Percentiles rank a stretch among this genome's conserved stretches.
Conservation (phyloP, 139 green algal species). For the Raphidocelis subcapitata region DNA sequence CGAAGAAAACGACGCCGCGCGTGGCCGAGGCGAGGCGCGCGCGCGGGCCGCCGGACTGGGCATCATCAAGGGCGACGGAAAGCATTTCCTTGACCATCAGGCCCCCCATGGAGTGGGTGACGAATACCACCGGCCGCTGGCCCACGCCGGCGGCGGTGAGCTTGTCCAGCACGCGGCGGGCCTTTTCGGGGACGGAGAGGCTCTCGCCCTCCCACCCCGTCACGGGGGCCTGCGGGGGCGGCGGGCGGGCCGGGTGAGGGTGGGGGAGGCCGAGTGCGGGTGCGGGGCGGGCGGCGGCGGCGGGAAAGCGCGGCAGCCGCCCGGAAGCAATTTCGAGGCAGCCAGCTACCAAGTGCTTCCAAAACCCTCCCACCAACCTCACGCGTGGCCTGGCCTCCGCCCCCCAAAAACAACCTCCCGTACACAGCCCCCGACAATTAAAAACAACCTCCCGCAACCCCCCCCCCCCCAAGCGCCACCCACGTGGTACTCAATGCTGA, state of each 20-base stretch:
- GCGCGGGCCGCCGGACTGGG: constrained; percentile 12
- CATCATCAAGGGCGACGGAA: constrained; percentile 16
- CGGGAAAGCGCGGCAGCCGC: too few species aligned
- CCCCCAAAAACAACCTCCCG: too few species aligned
- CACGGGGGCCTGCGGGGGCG: constrained; percentile 31
- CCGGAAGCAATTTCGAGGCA: background rate
- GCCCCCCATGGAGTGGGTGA: constrained; percentile 85
- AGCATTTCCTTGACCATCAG: constrained; percentile 77
- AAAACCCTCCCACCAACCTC: background rate
- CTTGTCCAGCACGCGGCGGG: constrained; percentile 58
- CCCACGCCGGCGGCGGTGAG: constrained; percentile 79
- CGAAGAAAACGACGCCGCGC: constrained; percentile 76
- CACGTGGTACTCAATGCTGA: constrained; percentile 72
- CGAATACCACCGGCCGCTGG: constrained; percentile 76
- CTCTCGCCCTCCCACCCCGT: constrained; percentile 69
- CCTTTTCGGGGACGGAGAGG: constrained; percentile 67
- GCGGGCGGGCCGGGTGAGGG: background rate
- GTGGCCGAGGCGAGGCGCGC: constrained; percentile 38
- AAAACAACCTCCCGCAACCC: too few species aligned
- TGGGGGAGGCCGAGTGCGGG: too few species aligned
- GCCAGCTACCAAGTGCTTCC: background rate
- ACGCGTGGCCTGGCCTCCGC: background rate
- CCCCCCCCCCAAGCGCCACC: constrained; percentile 56
- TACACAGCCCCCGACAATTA: background rate
- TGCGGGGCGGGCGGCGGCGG: too few species aligned